Conservation (phyloP, 768 basidiomycete species). For the Pulveroboletus sp. region DNA sequence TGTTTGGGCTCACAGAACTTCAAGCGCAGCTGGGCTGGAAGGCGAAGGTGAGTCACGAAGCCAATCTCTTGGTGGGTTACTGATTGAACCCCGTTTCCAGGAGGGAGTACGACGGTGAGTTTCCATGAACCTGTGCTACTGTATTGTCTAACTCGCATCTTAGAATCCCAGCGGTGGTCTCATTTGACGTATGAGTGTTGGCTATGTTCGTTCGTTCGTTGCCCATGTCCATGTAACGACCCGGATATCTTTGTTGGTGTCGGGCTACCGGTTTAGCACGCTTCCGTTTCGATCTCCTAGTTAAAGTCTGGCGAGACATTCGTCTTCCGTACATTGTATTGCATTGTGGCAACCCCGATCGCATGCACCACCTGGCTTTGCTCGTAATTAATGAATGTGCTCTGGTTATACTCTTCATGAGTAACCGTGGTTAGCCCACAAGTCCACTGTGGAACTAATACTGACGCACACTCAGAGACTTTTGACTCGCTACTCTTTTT, state of each 20-base stretch:
- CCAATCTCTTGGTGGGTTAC: background rate
- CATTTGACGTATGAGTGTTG: background rate
- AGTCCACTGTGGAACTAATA: too few species aligned
- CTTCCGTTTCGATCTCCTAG: background rate
- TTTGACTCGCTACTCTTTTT: too few species aligned
- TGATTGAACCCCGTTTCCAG: background rate
- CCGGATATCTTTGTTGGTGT: background rate
- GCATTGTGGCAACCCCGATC: background rate
- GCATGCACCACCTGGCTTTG: background rate
- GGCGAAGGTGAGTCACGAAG: background rate
- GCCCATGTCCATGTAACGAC: background rate
- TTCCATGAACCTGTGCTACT: background rate
- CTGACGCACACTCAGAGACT: too few species aligned
- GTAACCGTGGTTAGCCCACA: too few species aligned
- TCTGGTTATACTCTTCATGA: too few species aligned
- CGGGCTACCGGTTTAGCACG: background rate
- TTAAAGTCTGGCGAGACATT: background rate
- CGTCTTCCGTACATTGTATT: background rate
- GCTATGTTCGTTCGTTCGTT: background rate
- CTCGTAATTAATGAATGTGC: too few species aligned
- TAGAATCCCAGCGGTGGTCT: slow-evolving; percentile 3
- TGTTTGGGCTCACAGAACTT: slow-evolving; percentile 9
- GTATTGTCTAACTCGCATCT: background rate
- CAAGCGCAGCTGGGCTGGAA: slow-evolving; percentile 8
- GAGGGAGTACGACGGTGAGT: slow-evolving; percentile 2